These are phyloP conservation scores for Tulasnella sp. DNA, from an alignment of 768 basidiomycete species.

Conservation along the genomic window DNA sequence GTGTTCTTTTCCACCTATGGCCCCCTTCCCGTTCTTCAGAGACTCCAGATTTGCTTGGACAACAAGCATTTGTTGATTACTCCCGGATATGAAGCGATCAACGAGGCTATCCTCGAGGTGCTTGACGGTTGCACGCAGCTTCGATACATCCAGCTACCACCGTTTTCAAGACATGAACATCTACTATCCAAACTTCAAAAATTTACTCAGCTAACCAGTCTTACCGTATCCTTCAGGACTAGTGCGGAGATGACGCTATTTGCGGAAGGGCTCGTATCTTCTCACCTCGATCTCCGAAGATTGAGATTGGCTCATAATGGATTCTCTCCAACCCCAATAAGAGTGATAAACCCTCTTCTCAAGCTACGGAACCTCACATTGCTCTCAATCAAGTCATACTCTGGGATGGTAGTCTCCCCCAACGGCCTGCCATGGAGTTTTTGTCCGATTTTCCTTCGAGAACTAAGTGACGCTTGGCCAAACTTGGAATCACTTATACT, in stretches of 20 bases:
- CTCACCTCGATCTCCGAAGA: neutral
- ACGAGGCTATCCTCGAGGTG: neutral
- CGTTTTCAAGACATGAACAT: neutral
- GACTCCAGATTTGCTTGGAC: neutral
- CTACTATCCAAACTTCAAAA: neutral
- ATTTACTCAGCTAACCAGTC: neutral
- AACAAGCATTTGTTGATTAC: too few species aligned
- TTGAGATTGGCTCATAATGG: neutral
- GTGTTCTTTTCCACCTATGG: too few species aligned
- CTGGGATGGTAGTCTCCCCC: neutral
- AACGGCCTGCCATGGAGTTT: neutral
- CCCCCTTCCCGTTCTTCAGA: neutral
- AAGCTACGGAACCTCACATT: neutral
- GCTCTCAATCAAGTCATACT: neutral
- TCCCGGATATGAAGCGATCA: neutral
- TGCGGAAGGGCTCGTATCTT: neutral
- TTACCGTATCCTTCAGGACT: neutral
- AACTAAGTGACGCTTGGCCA: neutral
- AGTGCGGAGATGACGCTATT: neutral
- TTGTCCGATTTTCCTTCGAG: neutral
- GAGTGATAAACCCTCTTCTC: neutral
- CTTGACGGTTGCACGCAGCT: neutral
- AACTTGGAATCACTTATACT: neutral
- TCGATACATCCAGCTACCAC: neutral
- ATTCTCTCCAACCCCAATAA: neutral